These are phyloP conservation scores for Komagataella ulmi DNA, from an alignment of 805 yeast species.

Conservation along the genomic window DNA sequence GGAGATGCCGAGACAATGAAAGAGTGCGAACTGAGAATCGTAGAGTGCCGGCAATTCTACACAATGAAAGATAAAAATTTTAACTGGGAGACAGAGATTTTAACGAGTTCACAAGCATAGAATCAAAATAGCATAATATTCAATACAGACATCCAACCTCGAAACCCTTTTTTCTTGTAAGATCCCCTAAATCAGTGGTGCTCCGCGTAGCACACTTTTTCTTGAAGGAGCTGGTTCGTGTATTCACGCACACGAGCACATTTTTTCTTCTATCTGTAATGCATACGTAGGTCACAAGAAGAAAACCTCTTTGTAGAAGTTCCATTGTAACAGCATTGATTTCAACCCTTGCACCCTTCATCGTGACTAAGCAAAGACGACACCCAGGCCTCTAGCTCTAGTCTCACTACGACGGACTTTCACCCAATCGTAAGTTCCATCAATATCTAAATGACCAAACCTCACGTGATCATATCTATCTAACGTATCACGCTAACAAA, in stretches of 20 bases:
- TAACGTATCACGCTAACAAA: background rate
- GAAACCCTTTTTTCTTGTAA: background rate
- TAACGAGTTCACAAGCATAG: background rate
- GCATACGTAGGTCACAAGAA: too few species aligned
- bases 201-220: background rate
- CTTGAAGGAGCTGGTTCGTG: background rate
- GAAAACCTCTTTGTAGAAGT: background rate
- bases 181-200: background rate
- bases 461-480: background rate
- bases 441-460: background rate
- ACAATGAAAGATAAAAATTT: conserved; percentile 1
- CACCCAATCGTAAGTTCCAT: background rate
- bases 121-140: too few species aligned
- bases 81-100: background rate
- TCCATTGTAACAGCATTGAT: background rate
- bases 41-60: conserved; percentile 38
- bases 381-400: background rate
- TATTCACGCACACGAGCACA: too few species aligned
- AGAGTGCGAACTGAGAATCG: conserved; percentile 56
- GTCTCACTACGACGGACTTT: background rate
- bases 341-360: background rate
- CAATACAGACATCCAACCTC: background rate
- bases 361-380: background rate
- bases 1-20: conserved; percentile 51
- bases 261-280: too few species aligned